phyloP scores from a whole-genome alignment of 257 asterid genomes.

The Petrea volubilis region DNA sequence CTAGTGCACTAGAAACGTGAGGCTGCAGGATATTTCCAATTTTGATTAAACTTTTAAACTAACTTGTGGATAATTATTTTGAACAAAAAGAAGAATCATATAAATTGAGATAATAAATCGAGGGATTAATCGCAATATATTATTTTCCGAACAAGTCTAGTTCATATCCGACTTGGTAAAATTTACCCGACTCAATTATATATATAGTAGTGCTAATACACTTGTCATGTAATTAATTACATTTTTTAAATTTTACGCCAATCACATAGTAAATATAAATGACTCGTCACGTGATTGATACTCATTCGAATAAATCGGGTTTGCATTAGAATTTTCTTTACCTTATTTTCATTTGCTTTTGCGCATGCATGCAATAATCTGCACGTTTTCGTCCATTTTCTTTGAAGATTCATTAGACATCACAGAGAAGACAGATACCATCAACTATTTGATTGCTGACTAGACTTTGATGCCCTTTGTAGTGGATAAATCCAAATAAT shows the following conservation, averaged over 20 bases:
- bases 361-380: neutral
- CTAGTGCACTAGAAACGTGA: neutral
- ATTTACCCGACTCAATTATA: too few relatives aligned
- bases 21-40: neutral
- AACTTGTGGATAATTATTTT: neutral
- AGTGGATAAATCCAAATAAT: neutral
- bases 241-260: too few relatives aligned
- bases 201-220: too few relatives aligned
- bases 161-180: too few relatives aligned
- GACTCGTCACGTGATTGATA: too few relatives aligned
- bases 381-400: neutral
- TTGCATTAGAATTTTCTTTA: too few relatives aligned
- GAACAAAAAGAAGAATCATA: neutral
- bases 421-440: neutral
- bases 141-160: too few relatives aligned
- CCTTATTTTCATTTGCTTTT: too few relatives aligned
- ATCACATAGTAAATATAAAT: too few relatives aligned
- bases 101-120: neutral
- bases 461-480: neutral
- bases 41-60: neutral
- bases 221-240: too few relatives aligned
- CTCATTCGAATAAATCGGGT: too few relatives aligned
- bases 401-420: neutral
- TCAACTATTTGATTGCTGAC: neutral
- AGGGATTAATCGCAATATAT: neutral